Evolutionary conservation across 164 flowering plant species (phyloP), one percentile per base, ranked within the genome.

Genomic region (Liquidambar formosana): DNA sequence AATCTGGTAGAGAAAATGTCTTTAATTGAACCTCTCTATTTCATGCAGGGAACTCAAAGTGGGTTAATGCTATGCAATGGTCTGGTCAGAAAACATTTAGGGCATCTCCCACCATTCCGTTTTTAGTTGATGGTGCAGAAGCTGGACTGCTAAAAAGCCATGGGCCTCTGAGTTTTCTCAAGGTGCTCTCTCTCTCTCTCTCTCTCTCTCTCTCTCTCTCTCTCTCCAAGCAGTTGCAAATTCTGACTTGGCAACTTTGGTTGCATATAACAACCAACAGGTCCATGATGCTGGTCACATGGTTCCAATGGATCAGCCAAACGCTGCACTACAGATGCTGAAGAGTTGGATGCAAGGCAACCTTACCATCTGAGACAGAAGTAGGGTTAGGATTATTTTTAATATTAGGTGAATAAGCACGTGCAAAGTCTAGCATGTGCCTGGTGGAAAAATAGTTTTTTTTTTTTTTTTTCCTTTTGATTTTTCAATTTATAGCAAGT

Each of bases 271-370:
- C 8, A 23, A 41, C 8, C 21, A 26, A 47, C 65, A 81, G 85
- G 85, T 84, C 18, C 79, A 82, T 57, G 57, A 78, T 57, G 88
- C 85, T 15, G 85, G 88, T 10, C 88, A 84, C 68, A 77, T 84
- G 87, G 83, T 84, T 72, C 87, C 87, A 47, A 84, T 84, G 87
- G 85, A 84, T 75, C 88, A 84, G 44, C 84, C 88, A 3, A 72
- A 80, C 56, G 80, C 78, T 54, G 62, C 85, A 58, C 63, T 82
- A 25, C 68, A 74, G 53, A 80, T 83, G 88, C 77, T 80, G 26
- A 45, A 21, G 65, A 77, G 67, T n/a, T 84, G 88, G 88, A 82
- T 68, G 69, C 75, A 75, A 57, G 86, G 83, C 25, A 76, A 74
- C 57, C 76, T 81, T 26, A 64, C 66, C 19, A 16, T n/a, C 58